A percentile compares a stretch with the other conserved stretches of the same genome.
Conservation (phyloP, 208 protist species). For the Leishmania aethiopica region DNA sequence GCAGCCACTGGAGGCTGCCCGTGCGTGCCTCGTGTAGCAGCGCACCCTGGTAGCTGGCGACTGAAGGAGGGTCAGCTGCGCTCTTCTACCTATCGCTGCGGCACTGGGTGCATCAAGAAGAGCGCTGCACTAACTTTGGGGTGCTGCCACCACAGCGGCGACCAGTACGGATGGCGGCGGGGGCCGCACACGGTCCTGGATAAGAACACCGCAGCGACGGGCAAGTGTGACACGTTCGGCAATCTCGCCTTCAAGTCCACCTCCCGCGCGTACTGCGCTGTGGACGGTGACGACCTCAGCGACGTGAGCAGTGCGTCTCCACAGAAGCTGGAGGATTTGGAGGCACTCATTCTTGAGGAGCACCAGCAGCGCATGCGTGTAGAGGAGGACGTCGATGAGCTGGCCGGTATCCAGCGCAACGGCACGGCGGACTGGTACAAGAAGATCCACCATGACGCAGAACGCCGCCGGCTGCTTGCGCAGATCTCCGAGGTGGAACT, state of each 20-base stretch:
- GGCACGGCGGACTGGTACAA: constrained; percentile 61
- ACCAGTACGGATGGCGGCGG: constrained; percentile 65
- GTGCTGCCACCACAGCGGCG: constrained; percentile 61
- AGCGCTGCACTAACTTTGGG: constrained; percentile 5
- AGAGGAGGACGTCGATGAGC: constrained; percentile 63
- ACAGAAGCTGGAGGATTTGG: constrained; percentile 74
- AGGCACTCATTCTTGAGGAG: constrained; percentile 73
- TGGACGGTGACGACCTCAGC: constrained; percentile 31
- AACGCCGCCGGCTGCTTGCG: constrained; percentile 31
- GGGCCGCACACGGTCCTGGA: constrained; percentile 67
- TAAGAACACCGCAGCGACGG: constrained; percentile 67
- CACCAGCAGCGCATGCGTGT: constrained; percentile 59
- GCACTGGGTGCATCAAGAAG: constrained; percentile 46
- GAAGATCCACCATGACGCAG: constrained; percentile 38
- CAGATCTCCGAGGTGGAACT: constrained; percentile 55
- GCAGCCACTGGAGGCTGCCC: constrained; percentile 64
- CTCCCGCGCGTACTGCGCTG: constrained; percentile 17
- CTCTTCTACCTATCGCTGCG: constrained; percentile 48
- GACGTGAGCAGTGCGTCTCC: constrained; percentile 65
- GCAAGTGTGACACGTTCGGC: constrained; percentile 81
- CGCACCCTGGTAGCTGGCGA: constrained; percentile 74
- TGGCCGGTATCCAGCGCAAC: constrained; percentile 46
- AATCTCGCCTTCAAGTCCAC: constrained; percentile 77
- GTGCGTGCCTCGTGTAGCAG: constrained; percentile 67
- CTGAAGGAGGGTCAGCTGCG: constrained; percentile 59